Evolutionary conservation across 2,329 filamentous ascomycete genomes (phyloP), one percentile per base, ranked within the genome.

Genomic region (Fusarium abutilonis): DNA sequence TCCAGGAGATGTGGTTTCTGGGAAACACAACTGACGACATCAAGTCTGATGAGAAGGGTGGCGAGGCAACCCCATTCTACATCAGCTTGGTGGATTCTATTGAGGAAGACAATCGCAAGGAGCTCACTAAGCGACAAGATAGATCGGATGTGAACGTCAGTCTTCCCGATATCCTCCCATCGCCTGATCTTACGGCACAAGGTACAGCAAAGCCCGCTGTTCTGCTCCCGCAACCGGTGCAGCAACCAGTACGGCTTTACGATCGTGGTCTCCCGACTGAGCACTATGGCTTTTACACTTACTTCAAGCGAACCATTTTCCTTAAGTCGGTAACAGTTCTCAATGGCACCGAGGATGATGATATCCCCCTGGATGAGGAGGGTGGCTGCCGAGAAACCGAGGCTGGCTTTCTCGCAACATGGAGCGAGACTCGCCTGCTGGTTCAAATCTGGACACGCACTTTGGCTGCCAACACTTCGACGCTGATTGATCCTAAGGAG

Each of bases 281-380:
- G 74, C 92, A 97, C 76, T 97, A 96, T 75, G 92, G 92, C 3
- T 97, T 97, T 78, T 97, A 97, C 78, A 91, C 86, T 1, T 96
- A 97, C 80, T 98, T 91, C 75, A 88, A 93, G 76, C 91, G 93
- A 64, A 90, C 89, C 9, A 91, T 96, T 63, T 96, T 94, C 79
- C 81, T 96, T 60, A 86, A 88, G 67, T 87, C 86, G 14, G 77
- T 82, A 10, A 76, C 76, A 1, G 73, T 78, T 1, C 72, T 85
- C 55, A 82, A 83, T 61, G 70, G 71, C n/a, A 79, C 79, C 14
- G 71, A 72, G 13, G 72, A 77, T n/a, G 73, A 72, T 8, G 72
- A 77, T 44, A 74, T 80, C 3, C 76, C 80, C 1, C 76, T 80
- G 23, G 86, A 89, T 64, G 68, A 77, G 41, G 76, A 85, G 58